Base-by-base conservation (phyloP, 139 green algal genomes). In the Penium margaritaceum region DNA sequence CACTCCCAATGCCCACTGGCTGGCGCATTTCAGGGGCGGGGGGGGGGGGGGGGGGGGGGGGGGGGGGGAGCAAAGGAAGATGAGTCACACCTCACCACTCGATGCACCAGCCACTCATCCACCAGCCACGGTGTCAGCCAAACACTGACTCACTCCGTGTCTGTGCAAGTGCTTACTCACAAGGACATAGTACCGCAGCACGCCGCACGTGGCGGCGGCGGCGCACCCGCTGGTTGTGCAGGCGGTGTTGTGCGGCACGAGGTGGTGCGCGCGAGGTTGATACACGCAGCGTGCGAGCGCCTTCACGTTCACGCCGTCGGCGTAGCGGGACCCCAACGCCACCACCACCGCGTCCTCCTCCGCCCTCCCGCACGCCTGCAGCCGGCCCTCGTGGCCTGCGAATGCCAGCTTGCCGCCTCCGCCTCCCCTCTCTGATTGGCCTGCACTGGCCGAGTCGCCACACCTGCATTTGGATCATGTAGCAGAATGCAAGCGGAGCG, bases 131-230 rank as follows among this genome's bases (percentile, higher is more conserved):
- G n/a, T n/a, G n/a, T n/a, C n/a, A n/a, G n/a, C n/a, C n/a, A n/a
- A n/a, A n/a, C n/a, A n/a, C n/a, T n/a, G n/a, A n/a, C n/a, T n/a
- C 44, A 55, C 24, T 3, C 3, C n/a, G 3, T 2, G 19, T 55
- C 2, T 21, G 5, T 3, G 44, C 5, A 6, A 24, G 44, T 21
- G 19, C 44, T 6, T 55, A 57, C 46, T 57, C 21, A 80, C 65
- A 38, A 80, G 37, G 5, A 77, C 64, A 14, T 78, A 78, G 51
- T 76, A 80, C 17, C 55, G 2, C 0, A 33, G 1, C 5, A 80
- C 33, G 43, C 73, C 73, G n/a, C 38, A 77, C 1, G 51, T 33
- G 3, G 51, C 51, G 3, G 51, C 24, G 7, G 32, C 35, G 47
- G 19, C 73, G 3, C 63, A 4, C 9, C 70, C 70, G 37, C 30